phyloP scores from a whole-genome alignment of 371 early-diverging fungal genomes.

The Actinomucor elegans region DNA sequence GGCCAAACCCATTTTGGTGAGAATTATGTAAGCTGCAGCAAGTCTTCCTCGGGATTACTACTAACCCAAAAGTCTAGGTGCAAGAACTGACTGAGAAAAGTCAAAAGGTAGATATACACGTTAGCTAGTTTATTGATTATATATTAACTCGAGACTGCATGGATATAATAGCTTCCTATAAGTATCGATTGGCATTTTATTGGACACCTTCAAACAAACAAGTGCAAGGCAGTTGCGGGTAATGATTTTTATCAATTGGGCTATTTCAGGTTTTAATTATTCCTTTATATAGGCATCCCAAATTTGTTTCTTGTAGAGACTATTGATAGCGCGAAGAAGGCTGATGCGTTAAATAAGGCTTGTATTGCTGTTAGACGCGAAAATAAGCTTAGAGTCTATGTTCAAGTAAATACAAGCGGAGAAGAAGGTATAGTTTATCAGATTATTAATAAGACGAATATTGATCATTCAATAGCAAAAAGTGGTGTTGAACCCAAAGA shows the following conservation, averaged over 20 bases:
- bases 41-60: not conserved
- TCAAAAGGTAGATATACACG: constrained; percentile 45
- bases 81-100: constrained; percentile 95
- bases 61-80: constrained; percentile 45
- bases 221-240: constrained; percentile 83
- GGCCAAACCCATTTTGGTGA: constrained; percentile 96
- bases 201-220: constrained; percentile 93
- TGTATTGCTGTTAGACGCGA: constrained; percentile 47
- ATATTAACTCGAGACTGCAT: not conserved
- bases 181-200: constrained; percentile 97
- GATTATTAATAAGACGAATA: too few species aligned
- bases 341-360: constrained; percentile 77
- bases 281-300: constrained; percentile 61
- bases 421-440: constrained; percentile 72
- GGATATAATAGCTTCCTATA: constrained; percentile 61
- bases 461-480: constrained; percentile 60
- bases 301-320: constrained; percentile 92
- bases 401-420: constrained; percentile 94
- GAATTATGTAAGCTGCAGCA: constrained; percentile 75
- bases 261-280: too few species aligned
- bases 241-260: too few species aligned
- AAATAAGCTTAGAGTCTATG: constrained; percentile 72
- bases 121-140: not conserved
- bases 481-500: constrained; percentile 69
- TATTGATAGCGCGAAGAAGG: constrained; percentile 82